phyloP scores from a whole-genome alignment of 1,284 basidiomycete species.

The Leucoagaricus sp. region DNA sequence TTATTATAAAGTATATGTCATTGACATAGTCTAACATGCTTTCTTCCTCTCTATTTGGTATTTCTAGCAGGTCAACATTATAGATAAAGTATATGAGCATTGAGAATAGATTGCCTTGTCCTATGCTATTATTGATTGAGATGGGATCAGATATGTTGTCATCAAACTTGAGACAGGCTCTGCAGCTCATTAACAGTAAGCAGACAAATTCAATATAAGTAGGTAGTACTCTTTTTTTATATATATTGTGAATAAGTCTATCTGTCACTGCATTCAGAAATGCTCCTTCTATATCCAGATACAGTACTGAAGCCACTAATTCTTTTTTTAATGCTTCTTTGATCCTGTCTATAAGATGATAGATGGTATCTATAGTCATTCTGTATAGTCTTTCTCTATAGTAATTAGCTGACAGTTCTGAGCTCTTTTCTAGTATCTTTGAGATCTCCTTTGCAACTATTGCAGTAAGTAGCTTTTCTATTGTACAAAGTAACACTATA shows the following conservation, averaged over 20 bases:
- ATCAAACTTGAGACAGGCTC: constrained; percentile 30
- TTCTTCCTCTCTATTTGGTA: constrained; percentile 14
- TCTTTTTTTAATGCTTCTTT: constrained; percentile 29
- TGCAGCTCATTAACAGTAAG: constrained; percentile 18
- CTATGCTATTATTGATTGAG: constrained; percentile 27
- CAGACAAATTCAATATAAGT: constrained; percentile 22
- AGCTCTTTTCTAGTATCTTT: constrained; percentile 23
- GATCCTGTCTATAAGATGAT: constrained; percentile 29
- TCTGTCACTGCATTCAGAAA: constrained; percentile 20
- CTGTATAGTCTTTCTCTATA: constrained; percentile 35
- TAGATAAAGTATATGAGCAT: constrained; percentile 27
- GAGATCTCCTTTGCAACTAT: constrained; percentile 28
- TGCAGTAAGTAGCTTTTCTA: constrained; percentile 28
- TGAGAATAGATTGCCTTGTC: constrained; percentile 32
- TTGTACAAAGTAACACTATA: constrained; percentile 27
- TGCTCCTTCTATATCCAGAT: constrained; percentile 34
- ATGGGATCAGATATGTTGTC: constrained; percentile 26
- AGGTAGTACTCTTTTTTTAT: constrained; percentile 26
- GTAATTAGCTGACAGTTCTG: constrained; percentile 29
- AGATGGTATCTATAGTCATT: constrained; percentile 36
- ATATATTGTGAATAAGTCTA: constrained; percentile 32
- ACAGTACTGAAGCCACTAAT: constrained; percentile 31
- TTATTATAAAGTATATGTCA: constrained; percentile 18
- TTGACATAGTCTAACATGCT: constrained; percentile 22
- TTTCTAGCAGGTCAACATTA: constrained; percentile 25